phyloP scores from a whole-genome alignment of 1,139 yeast genomes.

The Entelexis sorbosivorans region DNA sequence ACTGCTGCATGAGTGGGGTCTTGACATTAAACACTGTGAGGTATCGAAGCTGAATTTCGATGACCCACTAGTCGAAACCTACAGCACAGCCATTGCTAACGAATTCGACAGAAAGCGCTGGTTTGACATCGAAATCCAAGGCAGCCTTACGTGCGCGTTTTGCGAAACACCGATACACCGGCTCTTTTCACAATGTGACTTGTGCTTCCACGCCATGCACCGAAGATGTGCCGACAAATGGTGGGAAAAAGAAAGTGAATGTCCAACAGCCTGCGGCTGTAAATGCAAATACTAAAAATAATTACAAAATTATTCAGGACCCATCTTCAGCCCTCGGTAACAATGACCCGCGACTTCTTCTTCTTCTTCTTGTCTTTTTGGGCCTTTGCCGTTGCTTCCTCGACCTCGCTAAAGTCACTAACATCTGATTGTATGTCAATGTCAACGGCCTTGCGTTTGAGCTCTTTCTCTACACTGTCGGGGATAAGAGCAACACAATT shows the following conservation, averaged over 20 bases:
- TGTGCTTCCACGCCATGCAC: conserved; percentile 72
- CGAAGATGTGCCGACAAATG: conserved; percentile 68
- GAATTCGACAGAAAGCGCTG: not conserved
- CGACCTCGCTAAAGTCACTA: conserved; percentile 15
- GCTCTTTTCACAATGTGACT: conserved; percentile 55
- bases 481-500: conserved; percentile 74
- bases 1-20: conserved; percentile 73
- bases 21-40: conserved; percentile 65
- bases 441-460: conserved; percentile 4
- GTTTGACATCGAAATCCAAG: conserved; percentile 2
- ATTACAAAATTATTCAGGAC: not conserved
- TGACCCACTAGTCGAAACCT: conserved; percentile 19
- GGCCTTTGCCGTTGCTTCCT: conserved; percentile 5
- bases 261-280: conserved; percentile 92
- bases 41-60: conserved; percentile 43
- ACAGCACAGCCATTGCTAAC: not conserved
- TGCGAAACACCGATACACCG: conserved; percentile 55
- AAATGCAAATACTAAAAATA: conserved; percentile 38
- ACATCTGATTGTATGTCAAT: not conserved
- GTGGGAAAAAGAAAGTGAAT: conserved; percentile 60
- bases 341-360: conserved; percentile 28
- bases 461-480: conserved; percentile 59
- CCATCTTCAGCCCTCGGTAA: conserved; percentile 9
- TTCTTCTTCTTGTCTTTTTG: conserved; percentile 28
- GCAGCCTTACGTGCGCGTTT: conserved; percentile 38